Conservation (phyloP, 139 green algal genomes). For the Gonium pectorale region DNA sequence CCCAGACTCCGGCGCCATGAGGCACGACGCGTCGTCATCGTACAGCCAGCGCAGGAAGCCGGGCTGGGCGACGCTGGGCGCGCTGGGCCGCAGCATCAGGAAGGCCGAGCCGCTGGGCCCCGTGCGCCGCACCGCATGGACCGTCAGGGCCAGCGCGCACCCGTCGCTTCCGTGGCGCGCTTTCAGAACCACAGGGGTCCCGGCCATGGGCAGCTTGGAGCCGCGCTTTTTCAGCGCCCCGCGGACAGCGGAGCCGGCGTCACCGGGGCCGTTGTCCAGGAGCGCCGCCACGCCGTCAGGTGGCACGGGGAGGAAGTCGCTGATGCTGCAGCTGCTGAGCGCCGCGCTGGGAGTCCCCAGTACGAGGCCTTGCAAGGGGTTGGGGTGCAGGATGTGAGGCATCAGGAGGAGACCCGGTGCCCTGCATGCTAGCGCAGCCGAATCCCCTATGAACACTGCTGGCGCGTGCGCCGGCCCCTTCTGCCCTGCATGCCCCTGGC, state of each 20-base stretch:
- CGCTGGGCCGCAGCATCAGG: background rate
- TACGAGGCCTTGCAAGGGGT: slow-evolving; percentile 4
- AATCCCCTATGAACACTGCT: too few species aligned
- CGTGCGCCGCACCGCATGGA: background rate
- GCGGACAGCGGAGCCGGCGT: too few species aligned
- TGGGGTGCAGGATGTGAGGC: too few species aligned
- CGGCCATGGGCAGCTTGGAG: background rate
- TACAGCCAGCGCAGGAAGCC: slow-evolving; percentile 20
- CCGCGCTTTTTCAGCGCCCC: slow-evolving; percentile 8
- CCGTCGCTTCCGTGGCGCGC: slow-evolving; percentile 2
- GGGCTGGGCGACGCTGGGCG: background rate
- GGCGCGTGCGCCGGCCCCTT: too few species aligned
- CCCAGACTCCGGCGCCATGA: too few species aligned
- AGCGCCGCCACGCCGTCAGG: background rate
- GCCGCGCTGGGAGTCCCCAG: background rate
- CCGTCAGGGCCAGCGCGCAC: background rate
- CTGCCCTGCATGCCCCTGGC: too few species aligned
- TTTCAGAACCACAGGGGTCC: background rate
- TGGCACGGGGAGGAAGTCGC: background rate
- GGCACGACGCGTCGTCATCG: background rate
- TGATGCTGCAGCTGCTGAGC: background rate
- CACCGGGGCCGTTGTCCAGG: background rate
- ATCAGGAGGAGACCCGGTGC: too few species aligned
- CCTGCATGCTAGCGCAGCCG: too few species aligned
- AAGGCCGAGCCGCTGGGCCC: background rate